Base-by-base conservation (phyloP, 305 asterid genomes). In the Ilex paraguariensis region DNA sequence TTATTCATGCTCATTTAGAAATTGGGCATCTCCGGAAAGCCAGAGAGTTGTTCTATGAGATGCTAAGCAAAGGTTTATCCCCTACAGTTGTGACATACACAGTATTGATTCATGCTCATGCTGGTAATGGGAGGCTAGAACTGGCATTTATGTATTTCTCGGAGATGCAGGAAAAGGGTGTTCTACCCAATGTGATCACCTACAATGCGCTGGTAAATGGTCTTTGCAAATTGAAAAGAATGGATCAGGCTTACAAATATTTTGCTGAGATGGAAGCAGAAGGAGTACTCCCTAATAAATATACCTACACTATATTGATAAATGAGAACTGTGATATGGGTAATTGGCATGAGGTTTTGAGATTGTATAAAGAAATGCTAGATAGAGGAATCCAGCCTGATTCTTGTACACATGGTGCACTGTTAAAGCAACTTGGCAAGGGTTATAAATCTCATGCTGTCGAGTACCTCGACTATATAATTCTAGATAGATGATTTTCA, bases 61-160 rank as follows among this genome's bases (percentile, higher is more conserved):
- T 84, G 95, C 65, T 70, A 56, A 49, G 61, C 66, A 70, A 70
- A 54, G 85, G 83, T 49, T 62, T 85, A 54, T 57, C 56, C 54
- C 90, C 90, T 13, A 75, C 88, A 12, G 88, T 80, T 63, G 88
- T 87, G 64, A 82, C 93, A 11, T 85, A 87, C 67, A 85, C 90
- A 2, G 69, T 84, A 53, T 63, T 87, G 74, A 83, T 87, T 63
- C 90, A 87, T 63, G 87, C 83, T 6, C 80, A 76, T 71, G 92
- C 87, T 60, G 71, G 70, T 59, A 57, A 66, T 56, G 90, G 87
- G 71, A 72, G 66, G 80, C 69, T 81, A 61, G 80, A 74, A 51
- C 60, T 60, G 36, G 95, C 88, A 21, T 71, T 49, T 66, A 73
- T 62, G 64, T 85, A 79, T 71, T 85, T 87, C 68, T 65, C 59